These are phyloP conservation scores for Ramaria rubella DNA, from an alignment of 768 basidiomycete species.

Conservation along the genomic window DNA sequence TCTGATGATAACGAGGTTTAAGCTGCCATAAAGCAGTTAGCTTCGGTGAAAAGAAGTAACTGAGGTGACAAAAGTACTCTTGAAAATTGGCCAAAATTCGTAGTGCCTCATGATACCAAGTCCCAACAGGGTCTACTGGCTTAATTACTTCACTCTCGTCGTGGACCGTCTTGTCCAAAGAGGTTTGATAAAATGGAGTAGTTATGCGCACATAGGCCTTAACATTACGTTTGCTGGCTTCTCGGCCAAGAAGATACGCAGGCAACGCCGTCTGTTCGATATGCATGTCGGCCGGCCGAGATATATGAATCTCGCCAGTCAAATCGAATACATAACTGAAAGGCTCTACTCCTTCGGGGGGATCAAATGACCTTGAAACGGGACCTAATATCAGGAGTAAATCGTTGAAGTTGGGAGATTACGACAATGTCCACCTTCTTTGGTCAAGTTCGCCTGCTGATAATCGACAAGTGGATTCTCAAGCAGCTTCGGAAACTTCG, in stretches of 20 bases:
- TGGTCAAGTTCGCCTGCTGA: conserved; percentile 72
- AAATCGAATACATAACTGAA: conserved; percentile 83
- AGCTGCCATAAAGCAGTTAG: conserved; percentile 32
- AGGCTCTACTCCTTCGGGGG: conserved; percentile 57
- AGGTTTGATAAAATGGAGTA: conserved; percentile 72
- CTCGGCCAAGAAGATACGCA: conserved; percentile 60
- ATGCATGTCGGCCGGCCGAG: conserved; percentile 50
- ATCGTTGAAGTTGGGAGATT: neutral
- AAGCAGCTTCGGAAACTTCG: conserved; percentile 67
- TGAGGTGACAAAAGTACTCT: conserved; percentile 40
- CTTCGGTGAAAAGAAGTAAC: conserved; percentile 4
- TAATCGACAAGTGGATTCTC: conserved; percentile 69
- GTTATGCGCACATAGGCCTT: conserved; percentile 74
- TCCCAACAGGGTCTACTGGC: conserved; percentile 62
- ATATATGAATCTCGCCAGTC: conserved; percentile 59
- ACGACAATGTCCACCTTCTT: conserved; percentile 44
- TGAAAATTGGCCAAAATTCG: conserved; percentile 68
- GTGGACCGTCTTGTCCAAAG: conserved; percentile 50
- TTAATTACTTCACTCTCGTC: conserved; percentile 71
- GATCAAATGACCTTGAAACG: conserved; percentile 63
- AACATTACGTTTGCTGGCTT: conserved; percentile 74
- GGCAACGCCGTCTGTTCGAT: conserved; percentile 69
- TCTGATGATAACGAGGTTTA: conserved; percentile 76
- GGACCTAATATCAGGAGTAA: conserved; percentile 38
- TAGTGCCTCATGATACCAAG: conserved; percentile 86